A percentile compares a stretch with the other conserved stretches of the same genome.
Conservation (phyloP, 352 stramenopile genomes). For the Globisporangium paroecandrum region DNA sequence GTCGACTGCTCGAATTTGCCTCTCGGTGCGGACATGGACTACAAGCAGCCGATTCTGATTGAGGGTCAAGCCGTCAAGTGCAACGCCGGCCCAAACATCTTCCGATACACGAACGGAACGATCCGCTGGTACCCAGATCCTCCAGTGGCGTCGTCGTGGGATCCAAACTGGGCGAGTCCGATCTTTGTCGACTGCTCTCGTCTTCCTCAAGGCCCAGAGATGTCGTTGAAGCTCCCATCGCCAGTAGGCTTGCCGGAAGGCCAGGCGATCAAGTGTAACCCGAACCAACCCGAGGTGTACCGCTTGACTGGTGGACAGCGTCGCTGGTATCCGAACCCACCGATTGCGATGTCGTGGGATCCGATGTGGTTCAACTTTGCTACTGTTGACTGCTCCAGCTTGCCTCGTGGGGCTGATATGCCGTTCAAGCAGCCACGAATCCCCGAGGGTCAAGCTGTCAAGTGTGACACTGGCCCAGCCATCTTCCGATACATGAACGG, state of each 20-base stretch:
- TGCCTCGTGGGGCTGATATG: conserved; percentile 13
- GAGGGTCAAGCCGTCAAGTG: not conserved
- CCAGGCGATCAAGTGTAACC: too few relatives aligned
- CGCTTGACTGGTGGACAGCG: too few relatives aligned
- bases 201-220: too few relatives aligned
- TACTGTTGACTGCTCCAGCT: conserved; percentile 17
- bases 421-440: too few relatives aligned
- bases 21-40: conserved; percentile 13
- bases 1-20: conserved; percentile 20
- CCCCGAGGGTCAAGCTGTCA: too few relatives aligned
- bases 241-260: too few relatives aligned
- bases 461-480: conserved; percentile 12
- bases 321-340: not conserved
- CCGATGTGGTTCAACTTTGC: not conserved
- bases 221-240: too few relatives aligned
- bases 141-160: too few relatives aligned
- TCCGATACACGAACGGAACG: conserved; percentile 11
- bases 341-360: conserved; percentile 24
- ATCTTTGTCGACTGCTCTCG: too few relatives aligned
- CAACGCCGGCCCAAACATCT: conserved; percentile 7
- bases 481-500: conserved; percentile 13
- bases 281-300: too few relatives aligned
- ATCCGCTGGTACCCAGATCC: conserved; percentile 21
- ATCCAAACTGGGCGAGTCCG: too few relatives aligned
- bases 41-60: conserved; percentile 1